A percentile compares a stretch with the other conserved stretches of the same genome.
phyloP scores from a whole-genome alignment of 106 monocot genomes.

The Triglochin maritima region DNA sequence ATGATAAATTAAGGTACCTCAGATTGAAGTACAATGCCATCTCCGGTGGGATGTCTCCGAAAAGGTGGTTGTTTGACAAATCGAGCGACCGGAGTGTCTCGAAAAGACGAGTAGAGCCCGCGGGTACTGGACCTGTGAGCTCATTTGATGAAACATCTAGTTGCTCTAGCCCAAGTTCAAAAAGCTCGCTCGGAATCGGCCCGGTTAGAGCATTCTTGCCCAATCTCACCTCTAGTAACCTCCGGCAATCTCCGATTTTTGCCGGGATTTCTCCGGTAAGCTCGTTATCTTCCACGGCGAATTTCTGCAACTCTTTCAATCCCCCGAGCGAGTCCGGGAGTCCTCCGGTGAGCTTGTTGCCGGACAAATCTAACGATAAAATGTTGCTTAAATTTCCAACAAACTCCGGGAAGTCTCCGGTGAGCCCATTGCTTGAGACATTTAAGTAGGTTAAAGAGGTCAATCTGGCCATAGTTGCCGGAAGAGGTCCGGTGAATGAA shows the following conservation, averaged over 20 bases:
- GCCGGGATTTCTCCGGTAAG: slow-evolving; percentile 51
- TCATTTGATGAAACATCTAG: slow-evolving; percentile 67
- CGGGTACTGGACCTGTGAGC: slow-evolving; percentile 48
- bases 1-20: slow-evolving; percentile 57
- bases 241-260: slow-evolving; percentile 24
- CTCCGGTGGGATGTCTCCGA: slow-evolving; percentile 50
- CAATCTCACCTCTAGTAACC: slow-evolving; percentile 39
- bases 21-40: slow-evolving; percentile 45
- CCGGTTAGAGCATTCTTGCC: slow-evolving; percentile 43
- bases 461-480: slow-evolving; percentile 29
- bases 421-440: slow-evolving; percentile 44
- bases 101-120: slow-evolving; percentile 34
- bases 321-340: slow-evolving; percentile 30
- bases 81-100: slow-evolving; percentile 46
- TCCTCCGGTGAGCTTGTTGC: slow-evolving; percentile 38
- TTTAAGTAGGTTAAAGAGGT: slow-evolving; percentile 28
- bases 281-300: slow-evolving; percentile 40
- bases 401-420: slow-evolving; percentile 47
- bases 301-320: slow-evolving; percentile 31
- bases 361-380: slow-evolving; percentile 45
- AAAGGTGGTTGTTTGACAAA: slow-evolving; percentile 44
- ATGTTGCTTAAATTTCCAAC: slow-evolving; percentile 38
- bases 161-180: slow-evolving; percentile 45
- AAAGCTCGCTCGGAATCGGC: slow-evolving; percentile 47
- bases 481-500: slow-evolving; percentile 34